phyloP scores from a whole-genome alignment of 208 protist genomes.

The Angomonas deanei region DNA sequence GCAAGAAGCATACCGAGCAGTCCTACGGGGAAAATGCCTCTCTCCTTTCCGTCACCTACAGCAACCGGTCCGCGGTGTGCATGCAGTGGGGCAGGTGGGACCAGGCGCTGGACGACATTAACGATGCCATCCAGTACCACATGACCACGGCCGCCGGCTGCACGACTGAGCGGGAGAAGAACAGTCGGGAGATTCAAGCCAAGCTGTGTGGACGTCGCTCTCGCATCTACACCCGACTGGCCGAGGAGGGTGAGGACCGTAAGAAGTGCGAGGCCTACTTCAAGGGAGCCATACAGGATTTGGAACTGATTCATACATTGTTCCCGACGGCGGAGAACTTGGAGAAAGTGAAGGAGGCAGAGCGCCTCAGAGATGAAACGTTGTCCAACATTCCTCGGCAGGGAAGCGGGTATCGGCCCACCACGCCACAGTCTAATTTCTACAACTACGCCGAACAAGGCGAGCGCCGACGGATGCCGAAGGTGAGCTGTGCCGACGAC shows the following conservation, averaged over 20 bases:
- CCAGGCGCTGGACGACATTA: constrained; percentile 29
- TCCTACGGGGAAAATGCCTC: constrained; percentile 55
- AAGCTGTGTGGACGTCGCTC: constrained; percentile 10
- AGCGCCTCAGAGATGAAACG: background rate
- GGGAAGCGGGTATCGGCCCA: background rate
- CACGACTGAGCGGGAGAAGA: constrained; percentile 16
- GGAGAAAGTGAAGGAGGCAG: constrained; percentile 17
- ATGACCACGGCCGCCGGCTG: constrained; percentile 53
- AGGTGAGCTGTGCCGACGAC: background rate
- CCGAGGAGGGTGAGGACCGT: constrained; percentile 11
- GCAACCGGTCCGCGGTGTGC: constrained; percentile 75
- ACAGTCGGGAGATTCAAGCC: constrained; percentile 3
- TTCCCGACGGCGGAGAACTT: constrained; percentile 23
- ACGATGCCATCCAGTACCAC: constrained; percentile 43
- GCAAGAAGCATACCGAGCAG: constrained; percentile 56
- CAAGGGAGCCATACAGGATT: constrained; percentile 50
- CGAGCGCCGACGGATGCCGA: background rate
- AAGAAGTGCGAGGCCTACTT: constrained; percentile 24
- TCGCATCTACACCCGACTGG: background rate
- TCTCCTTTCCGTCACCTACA: constrained; percentile 60
- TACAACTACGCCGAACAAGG: constrained; percentile 6
- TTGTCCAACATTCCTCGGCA: background rate
- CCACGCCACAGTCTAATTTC: background rate
- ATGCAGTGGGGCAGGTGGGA: constrained; percentile 64
- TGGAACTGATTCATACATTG: constrained; percentile 34